Conservation (phyloP, 2,329 filamentous ascomycete genomes). For the Exophiala dermatitidis region DNA sequence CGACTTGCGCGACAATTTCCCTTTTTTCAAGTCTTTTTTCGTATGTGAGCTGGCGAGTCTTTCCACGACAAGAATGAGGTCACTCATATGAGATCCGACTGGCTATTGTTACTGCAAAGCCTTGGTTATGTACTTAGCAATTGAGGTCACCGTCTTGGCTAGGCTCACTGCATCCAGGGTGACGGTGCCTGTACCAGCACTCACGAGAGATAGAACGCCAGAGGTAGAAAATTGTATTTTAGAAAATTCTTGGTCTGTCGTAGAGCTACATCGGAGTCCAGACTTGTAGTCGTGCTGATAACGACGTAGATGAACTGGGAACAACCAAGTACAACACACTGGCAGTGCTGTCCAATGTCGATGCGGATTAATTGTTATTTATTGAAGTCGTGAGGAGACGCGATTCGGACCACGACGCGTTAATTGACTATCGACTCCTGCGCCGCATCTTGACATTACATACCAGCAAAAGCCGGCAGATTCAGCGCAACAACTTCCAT, state of each 20-base stretch:
- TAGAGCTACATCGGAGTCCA: background rate
- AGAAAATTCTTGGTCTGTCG: background rate
- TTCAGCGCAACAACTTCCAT: too few species aligned
- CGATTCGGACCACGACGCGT: background rate
- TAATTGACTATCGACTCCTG: background rate
- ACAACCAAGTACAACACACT: too few species aligned
- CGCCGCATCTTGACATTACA: too few species aligned
- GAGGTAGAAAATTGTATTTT: constrained; percentile 19
- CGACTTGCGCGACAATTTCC: constrained; percentile 12
- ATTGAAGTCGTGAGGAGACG: background rate
- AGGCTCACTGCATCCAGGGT: constrained; percentile 5
- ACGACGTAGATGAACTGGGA: too few species aligned
- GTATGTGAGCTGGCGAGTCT: background rate
- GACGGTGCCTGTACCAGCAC: constrained; percentile 18
- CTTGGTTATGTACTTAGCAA: background rate
- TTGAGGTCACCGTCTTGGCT: background rate
- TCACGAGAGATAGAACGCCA: constrained; percentile 8
- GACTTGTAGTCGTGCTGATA: too few species aligned
- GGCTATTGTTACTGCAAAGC: background rate
- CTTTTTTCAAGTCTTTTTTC: constrained; percentile 7
- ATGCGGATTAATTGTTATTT: too few species aligned
- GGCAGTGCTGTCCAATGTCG: too few species aligned
- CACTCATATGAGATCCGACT: too few species aligned
- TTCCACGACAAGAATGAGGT: too few species aligned
- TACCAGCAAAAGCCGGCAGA: too few species aligned